A percentile compares a stretch with the other conserved stretches of the same genome.
These are phyloP conservation scores for Colletotrichum orbiculare DNA, from an alignment of 2,329 filamentous ascomycete genomes.

Conservation along the genomic window DNA sequence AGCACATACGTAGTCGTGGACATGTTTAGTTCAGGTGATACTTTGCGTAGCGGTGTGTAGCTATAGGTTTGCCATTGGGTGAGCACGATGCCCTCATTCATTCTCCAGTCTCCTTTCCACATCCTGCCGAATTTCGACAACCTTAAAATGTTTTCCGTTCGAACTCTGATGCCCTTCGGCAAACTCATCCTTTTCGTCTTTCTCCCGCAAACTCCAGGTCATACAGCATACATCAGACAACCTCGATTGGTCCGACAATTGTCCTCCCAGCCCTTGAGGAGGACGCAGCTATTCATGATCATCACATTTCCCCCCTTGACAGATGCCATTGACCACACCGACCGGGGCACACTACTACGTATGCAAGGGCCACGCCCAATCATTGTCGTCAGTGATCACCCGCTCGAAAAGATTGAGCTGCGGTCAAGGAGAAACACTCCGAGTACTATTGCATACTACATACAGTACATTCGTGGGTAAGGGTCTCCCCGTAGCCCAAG, in stretches of 20 bases:
- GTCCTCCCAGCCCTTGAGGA: no score
- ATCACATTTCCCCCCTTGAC: conserved; percentile 16
- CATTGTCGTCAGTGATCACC: not conserved
- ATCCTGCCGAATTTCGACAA: no score
- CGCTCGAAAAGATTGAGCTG: not conserved
- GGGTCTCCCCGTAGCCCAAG: conserved; percentile 1
- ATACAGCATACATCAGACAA: no score
- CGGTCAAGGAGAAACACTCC: not conserved
- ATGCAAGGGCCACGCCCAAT: conserved; percentile 32
- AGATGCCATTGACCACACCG: conserved; percentile 17
- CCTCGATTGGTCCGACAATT: no score
- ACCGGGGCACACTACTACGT: conserved; percentile 16
- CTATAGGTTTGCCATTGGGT: no score
- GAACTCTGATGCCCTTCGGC: no score
- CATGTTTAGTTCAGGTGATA: no score
- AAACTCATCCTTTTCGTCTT: not conserved
- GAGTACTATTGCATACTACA: no score
- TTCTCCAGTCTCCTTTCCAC: no score
- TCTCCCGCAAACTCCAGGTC: not conserved
- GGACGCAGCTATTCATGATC: not conserved
- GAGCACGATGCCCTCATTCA: conserved; percentile 14
- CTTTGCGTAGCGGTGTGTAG: no score
- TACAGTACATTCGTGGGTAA: conserved; percentile 10
- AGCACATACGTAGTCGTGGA: no score
- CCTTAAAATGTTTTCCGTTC: no score